Percentiles rank a stretch among this genome's conserved stretches.
These are phyloP conservation scores for Moniliella sp. DNA, from an alignment of 1,284 basidiomycete species.

Conservation along the genomic window DNA sequence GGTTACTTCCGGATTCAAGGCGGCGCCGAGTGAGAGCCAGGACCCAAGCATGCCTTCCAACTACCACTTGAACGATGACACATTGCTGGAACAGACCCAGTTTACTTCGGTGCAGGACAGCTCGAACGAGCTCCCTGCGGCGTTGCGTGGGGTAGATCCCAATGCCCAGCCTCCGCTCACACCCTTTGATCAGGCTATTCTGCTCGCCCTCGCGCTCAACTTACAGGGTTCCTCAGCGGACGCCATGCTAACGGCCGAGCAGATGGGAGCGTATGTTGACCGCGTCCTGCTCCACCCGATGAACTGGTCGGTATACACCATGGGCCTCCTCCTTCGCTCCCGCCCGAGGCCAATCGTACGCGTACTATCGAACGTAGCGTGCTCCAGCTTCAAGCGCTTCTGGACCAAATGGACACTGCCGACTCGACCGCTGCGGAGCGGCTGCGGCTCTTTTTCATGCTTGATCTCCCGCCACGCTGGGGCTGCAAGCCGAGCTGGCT, in stretches of 20 bases:
- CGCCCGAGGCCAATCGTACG: slow-evolving; percentile 21
- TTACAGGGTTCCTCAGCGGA: slow-evolving; percentile 25
- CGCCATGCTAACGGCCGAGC: slow-evolving; percentile 30
- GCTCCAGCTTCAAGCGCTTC: slow-evolving; percentile 28
- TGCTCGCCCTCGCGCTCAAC: slow-evolving; percentile 28
- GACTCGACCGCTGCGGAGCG: slow-evolving; percentile 31
- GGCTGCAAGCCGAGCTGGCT: slow-evolving; percentile 30
- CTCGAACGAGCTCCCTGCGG: slow-evolving; percentile 36
- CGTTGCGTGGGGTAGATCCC: slow-evolving; percentile 48
- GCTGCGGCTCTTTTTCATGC: slow-evolving; percentile 21
- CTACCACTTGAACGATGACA: slow-evolving; percentile 76
- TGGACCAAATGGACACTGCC: slow-evolving; percentile 31
- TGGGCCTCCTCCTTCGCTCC: slow-evolving; percentile 27
- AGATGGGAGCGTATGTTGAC: slow-evolving; percentile 27
- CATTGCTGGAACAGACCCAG: slow-evolving; percentile 73
- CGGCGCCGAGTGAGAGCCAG: slow-evolving; percentile 13
- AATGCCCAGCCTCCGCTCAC: slow-evolving; percentile 47
- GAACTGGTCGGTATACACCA: slow-evolving; percentile 33
- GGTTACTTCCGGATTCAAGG: slow-evolving; percentile 8
- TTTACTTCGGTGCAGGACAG: slow-evolving; percentile 44
- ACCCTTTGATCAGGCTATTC: slow-evolving; percentile 23
- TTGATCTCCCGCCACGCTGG: slow-evolving; percentile 28
- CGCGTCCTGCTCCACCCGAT: slow-evolving; percentile 21
- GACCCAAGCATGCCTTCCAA: slow-evolving; percentile 46
- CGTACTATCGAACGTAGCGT: slow-evolving; percentile 27